Evolutionary conservation across 345 rosid genomes (phyloP).

Genomic region (Geranium brycei): DNA sequence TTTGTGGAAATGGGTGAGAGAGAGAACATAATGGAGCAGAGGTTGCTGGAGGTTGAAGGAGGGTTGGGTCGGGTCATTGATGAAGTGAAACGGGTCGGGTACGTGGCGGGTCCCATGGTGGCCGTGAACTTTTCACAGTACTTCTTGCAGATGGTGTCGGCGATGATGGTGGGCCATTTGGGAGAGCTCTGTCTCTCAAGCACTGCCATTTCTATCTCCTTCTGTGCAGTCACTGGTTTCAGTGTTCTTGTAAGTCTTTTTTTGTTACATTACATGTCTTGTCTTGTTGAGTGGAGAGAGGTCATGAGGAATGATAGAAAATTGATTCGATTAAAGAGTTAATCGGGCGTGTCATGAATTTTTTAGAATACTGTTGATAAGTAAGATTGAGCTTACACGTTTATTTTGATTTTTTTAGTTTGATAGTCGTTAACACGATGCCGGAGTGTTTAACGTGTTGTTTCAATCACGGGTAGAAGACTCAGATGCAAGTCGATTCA

Average conservation of each 20-base stretch:
- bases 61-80: slow-evolving; percentile 11
- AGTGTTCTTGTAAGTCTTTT: slow-evolving; percentile 40
- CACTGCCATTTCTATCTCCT: slow-evolving; percentile 51
- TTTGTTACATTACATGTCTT: too few species aligned
- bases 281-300: too few species aligned
- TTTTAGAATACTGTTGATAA: too few species aligned
- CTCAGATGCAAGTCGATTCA: too few species aligned
- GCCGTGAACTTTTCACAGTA: slow-evolving; percentile 41
- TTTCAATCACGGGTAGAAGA: too few species aligned
- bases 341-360: too few species aligned
- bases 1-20: not conserved
- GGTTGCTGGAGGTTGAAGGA: slow-evolving; percentile 1
- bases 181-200: slow-evolving; percentile 52
- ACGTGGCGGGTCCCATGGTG: slow-evolving; percentile 53
- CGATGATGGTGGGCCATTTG: slow-evolving; percentile 69
- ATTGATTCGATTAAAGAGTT: too few species aligned
- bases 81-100: slow-evolving; percentile 36
- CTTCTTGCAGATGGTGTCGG: slow-evolving; percentile 35
- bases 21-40: slow-evolving; percentile 14
- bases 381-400: too few species aligned
- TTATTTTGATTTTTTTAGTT: too few species aligned
- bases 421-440: too few species aligned
- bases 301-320: too few species aligned
- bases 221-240: slow-evolving; percentile 52
- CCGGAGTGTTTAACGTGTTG: too few species aligned